Evolutionary conservation across 495 filamentous ascomycete genomes (phyloP), one percentile per base, ranked within the genome.

Genomic region (Poronia punctata): DNA sequence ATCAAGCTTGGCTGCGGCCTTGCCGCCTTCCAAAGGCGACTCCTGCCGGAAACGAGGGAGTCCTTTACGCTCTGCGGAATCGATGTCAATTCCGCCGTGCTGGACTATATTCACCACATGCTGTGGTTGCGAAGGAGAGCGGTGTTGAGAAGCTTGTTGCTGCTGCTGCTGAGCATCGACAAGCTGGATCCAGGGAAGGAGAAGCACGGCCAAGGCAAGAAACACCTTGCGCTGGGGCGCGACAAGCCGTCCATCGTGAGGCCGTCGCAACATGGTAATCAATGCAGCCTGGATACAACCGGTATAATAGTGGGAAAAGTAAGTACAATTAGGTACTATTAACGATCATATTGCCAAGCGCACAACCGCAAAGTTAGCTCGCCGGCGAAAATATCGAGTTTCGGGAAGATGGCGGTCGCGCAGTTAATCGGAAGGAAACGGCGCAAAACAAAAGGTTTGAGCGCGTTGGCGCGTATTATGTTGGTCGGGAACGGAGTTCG

Each of bases 141-240:
- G 52, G 39, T 56, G 52, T 16, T 45, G 56, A 31, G 62, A 46
- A 27, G 54, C 54, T 29, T 52, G 60, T 50, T 69, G 62, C 38
- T 74, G 73, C 64, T 76, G 75, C 70, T 74, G 75, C 70, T 74
- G 77, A 71, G 73, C 72, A 60, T 75, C 61, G 54, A 72, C 68
- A 49, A 70, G 55, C 19, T 59, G 58, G 33, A 77, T 65, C 59
- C 67, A 70, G 35, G 72, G 67, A 14, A 80, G 50, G 34, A 72
- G 38, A 19, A 74, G 51, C n/a, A 77, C 52, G 35, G 71, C 57
- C 37, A 77, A 57, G 39, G 70, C 66, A 45, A 78, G 48, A 18
- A 70, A 46, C 47, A 68, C 60, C 49, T 65, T 68, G 48, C 57
- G 61, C 59, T 54, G 60, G 28, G 51, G 55, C 50, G 65, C 64